Conservation (phyloP, 805 yeast species). For the Kodamaea hsintzibuensis region DNA sequence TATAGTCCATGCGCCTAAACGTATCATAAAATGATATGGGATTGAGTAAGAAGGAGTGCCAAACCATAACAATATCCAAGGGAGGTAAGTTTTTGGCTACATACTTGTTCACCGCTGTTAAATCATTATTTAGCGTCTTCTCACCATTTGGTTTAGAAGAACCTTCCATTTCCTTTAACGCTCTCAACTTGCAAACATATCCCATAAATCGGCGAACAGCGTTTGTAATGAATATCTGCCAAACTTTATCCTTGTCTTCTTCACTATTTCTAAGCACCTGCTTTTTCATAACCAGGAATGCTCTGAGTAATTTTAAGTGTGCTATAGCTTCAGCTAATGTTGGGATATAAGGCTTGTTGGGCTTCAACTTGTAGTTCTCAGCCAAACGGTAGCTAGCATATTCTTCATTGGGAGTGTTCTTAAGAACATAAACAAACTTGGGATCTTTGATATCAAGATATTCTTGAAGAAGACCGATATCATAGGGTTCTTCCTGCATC, state of each 20-base stretch:
- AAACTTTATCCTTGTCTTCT: conserved; percentile 5
- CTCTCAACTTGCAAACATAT: conserved; percentile 11
- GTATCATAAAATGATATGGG: conserved; percentile 19
- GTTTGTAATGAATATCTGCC: conserved; percentile 24
- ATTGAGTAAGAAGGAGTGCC: conserved; percentile 25
- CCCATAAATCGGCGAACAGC: conserved; percentile 23
- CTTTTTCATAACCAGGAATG: conserved; percentile 20
- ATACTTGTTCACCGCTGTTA: too few species aligned
- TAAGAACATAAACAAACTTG: too few species aligned
- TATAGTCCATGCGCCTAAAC: conserved; percentile 15
- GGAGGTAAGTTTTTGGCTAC: too few species aligned
- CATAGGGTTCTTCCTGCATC: too few species aligned
- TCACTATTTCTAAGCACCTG: conserved; percentile 8
- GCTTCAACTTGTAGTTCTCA: too few species aligned
- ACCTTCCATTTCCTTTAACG: too few species aligned
- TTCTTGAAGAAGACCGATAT: too few species aligned
- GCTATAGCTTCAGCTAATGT: conserved; percentile 16
- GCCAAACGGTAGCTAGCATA: too few species aligned
- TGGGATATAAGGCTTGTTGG: conserved; percentile 6
- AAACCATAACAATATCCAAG: conserved; percentile 24
- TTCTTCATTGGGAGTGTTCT: too few species aligned
- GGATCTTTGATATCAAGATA: too few species aligned
- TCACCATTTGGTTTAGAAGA: too few species aligned
- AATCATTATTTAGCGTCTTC: too few species aligned
- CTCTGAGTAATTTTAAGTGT: conserved; percentile 24